A percentile compares a stretch with the other conserved stretches of the same genome.
Conservation (phyloP, 2,329 filamentous ascomycete species). For the Didymella segeticola region DNA sequence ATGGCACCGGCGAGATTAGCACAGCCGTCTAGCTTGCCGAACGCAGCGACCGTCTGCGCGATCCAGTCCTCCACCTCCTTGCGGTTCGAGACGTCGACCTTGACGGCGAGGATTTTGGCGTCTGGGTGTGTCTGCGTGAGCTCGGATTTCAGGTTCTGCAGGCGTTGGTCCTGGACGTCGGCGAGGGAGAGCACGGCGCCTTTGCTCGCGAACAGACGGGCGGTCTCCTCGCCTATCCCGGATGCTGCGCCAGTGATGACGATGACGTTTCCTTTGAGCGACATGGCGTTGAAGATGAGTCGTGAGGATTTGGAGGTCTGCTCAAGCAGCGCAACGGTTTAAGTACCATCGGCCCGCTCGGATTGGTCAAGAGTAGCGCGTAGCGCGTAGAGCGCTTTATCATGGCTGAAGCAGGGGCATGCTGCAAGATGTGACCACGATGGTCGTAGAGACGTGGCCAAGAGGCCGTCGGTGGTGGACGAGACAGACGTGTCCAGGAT, state of each 20-base stretch:
- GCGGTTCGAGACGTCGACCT: constrained; percentile 58
- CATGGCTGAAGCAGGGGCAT: background rate
- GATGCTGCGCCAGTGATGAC: constrained; percentile 43
- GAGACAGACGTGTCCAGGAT: background rate
- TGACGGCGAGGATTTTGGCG: constrained; percentile 43
- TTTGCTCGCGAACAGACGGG: constrained; percentile 34
- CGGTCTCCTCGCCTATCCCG: constrained; percentile 41
- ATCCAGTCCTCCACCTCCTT: constrained; percentile 61
- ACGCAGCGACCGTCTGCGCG: constrained; percentile 52
- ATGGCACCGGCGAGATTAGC: constrained; percentile 57
- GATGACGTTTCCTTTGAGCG: constrained; percentile 40
- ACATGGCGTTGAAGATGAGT: constrained; percentile 17
- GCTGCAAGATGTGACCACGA: background rate
- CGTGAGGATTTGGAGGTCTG: too few relatives aligned
- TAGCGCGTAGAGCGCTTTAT: background rate
- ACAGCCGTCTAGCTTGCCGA: constrained; percentile 53
- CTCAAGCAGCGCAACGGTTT: background rate
- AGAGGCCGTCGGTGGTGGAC: background rate
- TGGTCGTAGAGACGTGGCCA: background rate
- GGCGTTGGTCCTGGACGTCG: constrained; percentile 38
- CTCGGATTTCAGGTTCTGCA: constrained; percentile 30
- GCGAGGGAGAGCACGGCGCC: constrained; percentile 43
- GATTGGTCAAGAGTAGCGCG: background rate
- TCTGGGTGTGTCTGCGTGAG: constrained; percentile 20
- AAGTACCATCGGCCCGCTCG: constrained; percentile 2